These are phyloP conservation scores for Rhizophagus clarus DNA, from an alignment of 192 early-diverging fungal species.

Conservation along the genomic window DNA sequence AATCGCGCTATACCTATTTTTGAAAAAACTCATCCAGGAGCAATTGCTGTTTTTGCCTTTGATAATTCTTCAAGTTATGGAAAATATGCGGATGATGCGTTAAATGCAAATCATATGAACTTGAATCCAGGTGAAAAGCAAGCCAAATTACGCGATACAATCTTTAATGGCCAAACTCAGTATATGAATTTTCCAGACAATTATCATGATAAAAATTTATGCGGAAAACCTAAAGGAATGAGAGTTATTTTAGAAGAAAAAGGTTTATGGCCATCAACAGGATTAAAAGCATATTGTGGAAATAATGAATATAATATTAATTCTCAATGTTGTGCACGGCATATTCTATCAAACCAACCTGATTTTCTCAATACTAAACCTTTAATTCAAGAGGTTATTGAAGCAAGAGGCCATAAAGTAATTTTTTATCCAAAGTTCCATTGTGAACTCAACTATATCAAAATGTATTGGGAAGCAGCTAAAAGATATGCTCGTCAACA, in stretches of 20 bases:
- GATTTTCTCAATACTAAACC: conserved; percentile 24
- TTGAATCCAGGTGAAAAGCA: conserved; percentile 21
- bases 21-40: too few relatives aligned
- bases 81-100: too few relatives aligned
- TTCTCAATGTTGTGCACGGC: neutral
- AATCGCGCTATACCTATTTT: too few relatives aligned
- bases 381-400: conserved; percentile 27
- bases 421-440: conserved; percentile 2
- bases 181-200: neutral
- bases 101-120: neutral
- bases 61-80: too few relatives aligned
- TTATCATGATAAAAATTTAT: neutral
- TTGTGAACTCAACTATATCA: neutral
- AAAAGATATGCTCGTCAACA: conserved; percentile 14
- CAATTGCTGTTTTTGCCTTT: too few relatives aligned
- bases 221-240: neutral
- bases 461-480: conserved; percentile 10
- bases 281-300: neutral
- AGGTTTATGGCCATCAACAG: neutral
- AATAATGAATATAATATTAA: neutral
- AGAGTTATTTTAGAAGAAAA: neutral
- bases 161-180: too few relatives aligned
- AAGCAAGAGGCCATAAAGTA: neutral
- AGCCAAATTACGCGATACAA: neutral
- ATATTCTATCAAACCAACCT: conserved; percentile 4